phyloP scores from a whole-genome alignment of 352 stramenopile species.

The Globisporangium parvum region DNA sequence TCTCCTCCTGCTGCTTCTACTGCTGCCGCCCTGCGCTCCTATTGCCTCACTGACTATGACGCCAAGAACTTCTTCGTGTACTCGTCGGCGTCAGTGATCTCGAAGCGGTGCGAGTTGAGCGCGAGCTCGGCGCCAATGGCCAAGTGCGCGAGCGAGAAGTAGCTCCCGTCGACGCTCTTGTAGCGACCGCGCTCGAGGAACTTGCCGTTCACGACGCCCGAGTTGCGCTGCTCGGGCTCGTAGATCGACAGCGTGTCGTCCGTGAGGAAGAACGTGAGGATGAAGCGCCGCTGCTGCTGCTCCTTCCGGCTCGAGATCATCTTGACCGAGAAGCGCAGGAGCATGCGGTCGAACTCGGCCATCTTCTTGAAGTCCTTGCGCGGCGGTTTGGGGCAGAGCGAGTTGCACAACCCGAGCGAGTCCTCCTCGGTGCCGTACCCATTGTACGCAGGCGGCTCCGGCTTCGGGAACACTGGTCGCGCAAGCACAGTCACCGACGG shows the following conservation, averaged over 20 bases:
- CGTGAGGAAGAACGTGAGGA: conserved; percentile 79
- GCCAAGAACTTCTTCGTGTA: conserved; percentile 82
- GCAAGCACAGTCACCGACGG: conserved; percentile 39
- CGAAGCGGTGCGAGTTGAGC: conserved; percentile 70
- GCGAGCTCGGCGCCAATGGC: conserved; percentile 44
- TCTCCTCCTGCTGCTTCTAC: neutral
- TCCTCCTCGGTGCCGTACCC: conserved; percentile 75
- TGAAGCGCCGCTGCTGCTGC: conserved; percentile 69
- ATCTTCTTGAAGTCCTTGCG: conserved; percentile 83
- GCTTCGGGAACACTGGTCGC: conserved; percentile 43
- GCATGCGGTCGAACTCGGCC: conserved; percentile 67
- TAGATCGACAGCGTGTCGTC: conserved; percentile 78
- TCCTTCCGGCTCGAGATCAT: conserved; percentile 74
- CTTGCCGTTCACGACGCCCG: conserved; percentile 74
- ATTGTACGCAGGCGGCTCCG: conserved; percentile 59
- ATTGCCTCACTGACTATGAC: conserved; percentile 16
- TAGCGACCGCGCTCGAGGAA: conserved; percentile 79
- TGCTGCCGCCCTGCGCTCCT: neutral
- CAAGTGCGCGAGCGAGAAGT: conserved; percentile 58
- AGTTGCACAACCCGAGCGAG: conserved; percentile 58
- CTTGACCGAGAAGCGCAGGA: conserved; percentile 63
- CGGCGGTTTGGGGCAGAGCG: conserved; percentile 59
- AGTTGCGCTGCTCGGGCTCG: conserved; percentile 74
- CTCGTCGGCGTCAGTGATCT: conserved; percentile 73
- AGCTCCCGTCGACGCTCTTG: conserved; percentile 50